Evolutionary conservation across 169 alveolate species (phyloP).

Genomic region (Eimeria necatrix): DNA sequence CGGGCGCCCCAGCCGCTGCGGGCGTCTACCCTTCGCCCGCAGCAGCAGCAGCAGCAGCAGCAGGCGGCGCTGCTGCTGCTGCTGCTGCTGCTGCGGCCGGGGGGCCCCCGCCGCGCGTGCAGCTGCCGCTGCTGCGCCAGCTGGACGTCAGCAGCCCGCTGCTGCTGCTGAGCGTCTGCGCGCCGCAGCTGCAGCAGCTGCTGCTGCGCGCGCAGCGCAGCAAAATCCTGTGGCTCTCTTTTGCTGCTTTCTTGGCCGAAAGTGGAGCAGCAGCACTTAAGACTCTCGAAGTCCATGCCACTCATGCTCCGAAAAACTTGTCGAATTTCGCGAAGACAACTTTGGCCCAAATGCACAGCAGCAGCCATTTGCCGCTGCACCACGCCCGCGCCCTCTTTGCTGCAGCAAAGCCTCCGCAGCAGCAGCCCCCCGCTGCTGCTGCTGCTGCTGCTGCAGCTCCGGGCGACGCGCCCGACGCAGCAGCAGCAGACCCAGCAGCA

Average conservation of each 20-base stretch:
- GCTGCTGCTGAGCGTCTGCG: not conserved
- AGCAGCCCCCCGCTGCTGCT: not conserved
- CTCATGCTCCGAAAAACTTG: not conserved
- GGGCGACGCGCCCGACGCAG: not conserved
- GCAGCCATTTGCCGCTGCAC: not conserved
- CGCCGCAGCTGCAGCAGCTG: not conserved
- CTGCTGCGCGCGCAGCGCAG: slow-evolving; percentile 10
- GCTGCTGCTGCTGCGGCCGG: not conserved
- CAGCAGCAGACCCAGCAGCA: not conserved
- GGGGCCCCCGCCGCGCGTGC: not conserved
- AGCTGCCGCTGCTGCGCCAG: not conserved
- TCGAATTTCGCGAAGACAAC: not conserved
- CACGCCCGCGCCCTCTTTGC: not conserved
- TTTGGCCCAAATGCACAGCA: not conserved
- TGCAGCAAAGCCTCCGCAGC: not conserved
- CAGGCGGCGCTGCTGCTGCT: too few species aligned
- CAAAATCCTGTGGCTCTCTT: not conserved
- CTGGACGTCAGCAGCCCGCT: not conserved
- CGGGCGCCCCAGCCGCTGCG: not conserved
- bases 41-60: too few species aligned
- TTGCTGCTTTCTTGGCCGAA: not conserved
- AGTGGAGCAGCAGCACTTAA: not conserved
- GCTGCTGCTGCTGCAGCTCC: not conserved
- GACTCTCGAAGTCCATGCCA: not conserved
- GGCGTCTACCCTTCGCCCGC: not conserved